phyloP scores from a whole-genome alignment of 1,284 basidiomycete genomes.

The Gomphus bonarii region DNA sequence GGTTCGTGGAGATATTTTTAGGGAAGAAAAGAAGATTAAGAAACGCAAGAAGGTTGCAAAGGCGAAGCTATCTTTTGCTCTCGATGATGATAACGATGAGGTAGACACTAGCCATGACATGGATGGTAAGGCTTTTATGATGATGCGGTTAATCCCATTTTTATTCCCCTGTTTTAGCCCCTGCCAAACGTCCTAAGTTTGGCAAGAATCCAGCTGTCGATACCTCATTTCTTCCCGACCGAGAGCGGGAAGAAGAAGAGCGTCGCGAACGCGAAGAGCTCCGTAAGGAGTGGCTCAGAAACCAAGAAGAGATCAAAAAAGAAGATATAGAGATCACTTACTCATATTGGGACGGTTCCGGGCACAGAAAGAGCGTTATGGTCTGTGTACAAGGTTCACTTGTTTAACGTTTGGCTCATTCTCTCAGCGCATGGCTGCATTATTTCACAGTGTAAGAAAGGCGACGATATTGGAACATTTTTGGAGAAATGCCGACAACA shows the following conservation, averaged over 20 bases:
- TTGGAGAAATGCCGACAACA: slow-evolving; percentile 90
- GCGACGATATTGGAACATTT: slow-evolving; percentile 85
- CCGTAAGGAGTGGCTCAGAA: slow-evolving; percentile 81
- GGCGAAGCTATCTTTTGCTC: slow-evolving; percentile 81
- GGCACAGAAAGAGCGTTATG: slow-evolving; percentile 86
- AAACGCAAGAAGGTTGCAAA: slow-evolving; percentile 82
- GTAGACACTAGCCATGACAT: slow-evolving; percentile 26
- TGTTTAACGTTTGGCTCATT: slow-evolving; percentile 2
- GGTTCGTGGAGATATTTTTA: slow-evolving; percentile 72
- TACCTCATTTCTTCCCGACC: slow-evolving; percentile 96
- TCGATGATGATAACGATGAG: slow-evolving; percentile 52
- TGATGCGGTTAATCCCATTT: not conserved
- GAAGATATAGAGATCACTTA: slow-evolving; percentile 91
- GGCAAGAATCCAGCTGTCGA: slow-evolving; percentile 96
- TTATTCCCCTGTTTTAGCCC: not conserved
- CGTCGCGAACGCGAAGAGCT: slow-evolving; percentile 81
- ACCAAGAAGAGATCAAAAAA: slow-evolving; percentile 81
- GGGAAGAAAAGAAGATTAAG: slow-evolving; percentile 80
- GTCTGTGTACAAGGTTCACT: slow-evolving; percentile 38
- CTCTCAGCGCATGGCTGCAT: slow-evolving; percentile 3
- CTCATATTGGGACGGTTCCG: slow-evolving; percentile 97
- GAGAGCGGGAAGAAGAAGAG: slow-evolving; percentile 90
- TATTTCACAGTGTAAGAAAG: slow-evolving; percentile 81
- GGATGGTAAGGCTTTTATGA: slow-evolving; percentile 24
- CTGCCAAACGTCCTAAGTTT: slow-evolving; percentile 64